Percentiles rank a stretch among this genome's conserved stretches.
phyloP scores from a whole-genome alignment of 164 flowering plant species.

The Piper longum region DNA sequence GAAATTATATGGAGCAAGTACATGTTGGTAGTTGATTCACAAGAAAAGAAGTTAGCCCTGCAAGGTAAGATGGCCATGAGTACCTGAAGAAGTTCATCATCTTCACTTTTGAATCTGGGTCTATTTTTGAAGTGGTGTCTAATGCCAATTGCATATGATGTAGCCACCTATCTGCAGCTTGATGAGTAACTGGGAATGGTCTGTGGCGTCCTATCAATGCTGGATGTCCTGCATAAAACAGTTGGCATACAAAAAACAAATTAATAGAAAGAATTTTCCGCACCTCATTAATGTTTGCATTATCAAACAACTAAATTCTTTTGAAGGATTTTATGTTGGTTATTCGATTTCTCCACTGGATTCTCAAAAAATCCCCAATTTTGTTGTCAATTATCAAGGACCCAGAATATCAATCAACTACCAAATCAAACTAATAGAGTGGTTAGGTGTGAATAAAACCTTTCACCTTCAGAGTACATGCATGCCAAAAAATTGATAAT shows the following conservation, averaged over 20 bases:
- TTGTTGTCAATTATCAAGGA: too few species aligned
- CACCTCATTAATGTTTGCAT: too few species aligned
- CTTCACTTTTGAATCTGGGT: slow-evolving; percentile 58
- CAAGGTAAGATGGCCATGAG: background rate
- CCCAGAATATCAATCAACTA: too few species aligned
- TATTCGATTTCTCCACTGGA: too few species aligned
- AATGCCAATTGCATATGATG: slow-evolving; percentile 80
- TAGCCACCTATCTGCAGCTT: slow-evolving; percentile 90
- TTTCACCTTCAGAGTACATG: too few species aligned
- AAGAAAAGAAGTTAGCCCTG: background rate
- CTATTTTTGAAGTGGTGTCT: slow-evolving; percentile 46
- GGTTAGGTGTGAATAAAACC: too few species aligned
- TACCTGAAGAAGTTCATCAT: slow-evolving; percentile 90
- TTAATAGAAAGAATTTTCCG: too few species aligned
- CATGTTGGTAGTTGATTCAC: background rate
- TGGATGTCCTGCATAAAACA: slow-evolving; percentile 60
- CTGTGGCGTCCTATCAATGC: slow-evolving; percentile 87
- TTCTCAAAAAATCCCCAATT: too few species aligned
- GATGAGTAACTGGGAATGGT: slow-evolving; percentile 81
- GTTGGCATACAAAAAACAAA: background rate
- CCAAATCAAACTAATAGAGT: too few species aligned
- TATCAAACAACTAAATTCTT: too few species aligned
- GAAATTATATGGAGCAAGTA: slow-evolving; percentile 1
- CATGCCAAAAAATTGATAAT: too few species aligned
- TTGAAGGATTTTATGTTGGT: too few species aligned